Conservation (phyloP, 176 grass and related monocot genomes). For the Oryza coarctata region DNA sequence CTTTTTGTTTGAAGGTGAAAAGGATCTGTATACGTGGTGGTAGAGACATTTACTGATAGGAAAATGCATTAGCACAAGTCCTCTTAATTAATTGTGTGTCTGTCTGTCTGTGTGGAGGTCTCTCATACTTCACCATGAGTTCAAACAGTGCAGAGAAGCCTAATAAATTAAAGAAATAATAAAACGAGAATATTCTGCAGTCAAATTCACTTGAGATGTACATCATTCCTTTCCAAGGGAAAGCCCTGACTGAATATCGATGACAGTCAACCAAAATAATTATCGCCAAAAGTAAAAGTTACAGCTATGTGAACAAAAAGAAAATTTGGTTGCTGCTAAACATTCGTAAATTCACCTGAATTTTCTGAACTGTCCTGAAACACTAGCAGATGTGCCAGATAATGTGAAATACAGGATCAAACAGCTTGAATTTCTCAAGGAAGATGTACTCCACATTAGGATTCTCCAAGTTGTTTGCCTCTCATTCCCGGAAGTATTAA, state of each 20-base stretch:
- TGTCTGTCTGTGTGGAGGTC: neutral
- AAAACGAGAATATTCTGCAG: neutral
- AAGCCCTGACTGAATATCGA: neutral
- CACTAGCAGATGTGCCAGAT: neutral
- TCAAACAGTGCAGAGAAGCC: neutral
- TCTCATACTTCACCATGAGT: neutral
- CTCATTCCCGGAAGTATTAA: constrained; percentile 24
- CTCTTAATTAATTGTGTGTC: neutral
- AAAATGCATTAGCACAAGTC: neutral
- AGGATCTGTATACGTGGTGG: constrained; percentile 9
- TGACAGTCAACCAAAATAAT: neutral
- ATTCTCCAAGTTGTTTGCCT: neutral
- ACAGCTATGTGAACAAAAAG: neutral
- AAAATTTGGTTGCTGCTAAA: neutral
- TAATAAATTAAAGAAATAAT: neutral
- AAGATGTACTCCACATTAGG: neutral
- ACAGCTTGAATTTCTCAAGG: no score
- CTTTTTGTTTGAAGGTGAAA: neutral
- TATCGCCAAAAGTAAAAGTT: no score
- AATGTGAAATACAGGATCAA: neutral
- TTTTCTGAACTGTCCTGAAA: neutral
- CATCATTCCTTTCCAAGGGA: no score
- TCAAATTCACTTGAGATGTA: neutral
- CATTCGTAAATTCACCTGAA: neutral
- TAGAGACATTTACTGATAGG: neutral